These are phyloP conservation scores for Lentinula edodes DNA, from an alignment of 768 basidiomycete genomes.

Conservation along the genomic window DNA sequence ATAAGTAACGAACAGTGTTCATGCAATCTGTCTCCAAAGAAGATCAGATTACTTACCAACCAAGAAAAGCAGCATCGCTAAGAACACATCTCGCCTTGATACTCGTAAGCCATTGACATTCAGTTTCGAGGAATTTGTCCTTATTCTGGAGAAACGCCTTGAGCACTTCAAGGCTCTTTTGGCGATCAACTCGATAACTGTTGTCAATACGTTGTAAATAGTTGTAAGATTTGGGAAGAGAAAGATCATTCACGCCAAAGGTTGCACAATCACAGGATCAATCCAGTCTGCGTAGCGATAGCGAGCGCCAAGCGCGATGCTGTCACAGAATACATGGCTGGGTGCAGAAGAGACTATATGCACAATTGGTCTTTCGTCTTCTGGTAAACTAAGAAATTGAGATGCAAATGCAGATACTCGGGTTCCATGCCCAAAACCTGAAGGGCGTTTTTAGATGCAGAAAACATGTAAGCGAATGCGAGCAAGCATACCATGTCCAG, in stretches of 20 bases:
- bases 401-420: conserved; percentile 70
- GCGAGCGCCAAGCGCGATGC: conserved; percentile 52
- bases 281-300: conserved; percentile 65
- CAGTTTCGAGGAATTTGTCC: conserved; percentile 46
- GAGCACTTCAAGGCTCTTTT: conserved; percentile 60
- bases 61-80: conserved; percentile 75
- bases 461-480: not conserved
- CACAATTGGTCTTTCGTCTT: conserved; percentile 37
- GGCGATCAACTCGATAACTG: conserved; percentile 70
- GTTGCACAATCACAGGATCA: conserved; percentile 78
- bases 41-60: conserved; percentile 46
- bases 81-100: conserved; percentile 54
- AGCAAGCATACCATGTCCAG: conserved; percentile 56
- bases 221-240: not conserved
- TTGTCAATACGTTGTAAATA: not conserved
- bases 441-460: not conserved
- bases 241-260: conserved; percentile 57
- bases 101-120: conserved; percentile 51
- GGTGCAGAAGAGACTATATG: conserved; percentile 75
- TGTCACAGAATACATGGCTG: conserved; percentile 61
- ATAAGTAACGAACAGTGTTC: not conserved
- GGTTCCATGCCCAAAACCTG: conserved; percentile 85
- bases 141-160: conserved; percentile 52
- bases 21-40: not conserved
- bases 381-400: conserved; percentile 45